Percentiles rank a stretch among this genome's conserved stretches.
phyloP scores from a whole-genome alignment of 192 early-diverging fungal genomes.

The Coemansia sp. region DNA sequence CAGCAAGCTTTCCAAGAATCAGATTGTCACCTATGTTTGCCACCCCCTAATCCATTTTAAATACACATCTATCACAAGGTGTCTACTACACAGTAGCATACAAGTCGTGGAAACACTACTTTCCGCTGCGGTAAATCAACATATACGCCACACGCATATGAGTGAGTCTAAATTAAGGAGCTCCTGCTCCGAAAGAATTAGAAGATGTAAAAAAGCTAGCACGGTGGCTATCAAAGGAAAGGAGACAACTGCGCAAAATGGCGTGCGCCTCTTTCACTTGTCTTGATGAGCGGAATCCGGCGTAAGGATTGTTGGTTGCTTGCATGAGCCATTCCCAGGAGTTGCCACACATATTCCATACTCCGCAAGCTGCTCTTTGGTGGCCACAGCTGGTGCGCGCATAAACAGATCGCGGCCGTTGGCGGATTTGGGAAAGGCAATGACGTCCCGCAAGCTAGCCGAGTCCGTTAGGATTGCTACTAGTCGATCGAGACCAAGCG shows the following conservation, averaged over 20 bases:
- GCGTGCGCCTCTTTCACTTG: not conserved
- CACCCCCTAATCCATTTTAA: not conserved
- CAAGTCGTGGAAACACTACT: too few relatives aligned
- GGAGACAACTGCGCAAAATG: not conserved
- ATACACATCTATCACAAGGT: not conserved
- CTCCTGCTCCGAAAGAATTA: not conserved
- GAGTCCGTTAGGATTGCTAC: constrained; percentile 76
- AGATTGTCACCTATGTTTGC: not conserved
- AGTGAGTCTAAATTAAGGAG: not conserved
- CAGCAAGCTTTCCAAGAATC: not conserved
- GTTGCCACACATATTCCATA: constrained; percentile 61
- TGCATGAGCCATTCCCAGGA: not conserved
- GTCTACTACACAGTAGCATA: not conserved
- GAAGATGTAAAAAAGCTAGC: not conserved
- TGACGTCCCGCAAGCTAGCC: constrained; percentile 82
- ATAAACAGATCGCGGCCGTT: constrained; percentile 84
- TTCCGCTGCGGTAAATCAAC: not conserved
- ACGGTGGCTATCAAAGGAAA: not conserved
- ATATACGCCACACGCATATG: not conserved
- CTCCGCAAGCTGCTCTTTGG: constrained; percentile 64
- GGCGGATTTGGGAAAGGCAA: constrained; percentile 89
- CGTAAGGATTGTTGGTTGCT: not conserved
- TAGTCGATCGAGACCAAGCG: constrained; percentile 82
- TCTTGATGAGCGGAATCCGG: not conserved
- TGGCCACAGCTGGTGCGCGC: constrained; percentile 69